Evolutionary conservation across 2,329 filamentous ascomycete genomes (phyloP), one percentile per base, ranked within the genome.

Genomic region (Penicillium sp.): DNA sequence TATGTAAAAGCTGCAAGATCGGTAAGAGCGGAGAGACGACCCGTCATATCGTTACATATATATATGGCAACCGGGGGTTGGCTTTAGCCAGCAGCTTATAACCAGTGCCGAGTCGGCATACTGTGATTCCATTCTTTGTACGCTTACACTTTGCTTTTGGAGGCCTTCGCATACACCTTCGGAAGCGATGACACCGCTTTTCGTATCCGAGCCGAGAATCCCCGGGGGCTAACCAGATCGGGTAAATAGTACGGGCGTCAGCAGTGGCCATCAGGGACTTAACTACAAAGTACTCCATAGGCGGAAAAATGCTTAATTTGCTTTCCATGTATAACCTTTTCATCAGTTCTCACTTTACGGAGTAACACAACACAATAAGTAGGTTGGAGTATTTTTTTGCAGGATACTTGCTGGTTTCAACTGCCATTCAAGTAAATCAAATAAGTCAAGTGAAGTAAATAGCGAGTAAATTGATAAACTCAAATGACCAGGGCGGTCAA

Each of bases 211-310:
- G 59, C 68, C 68, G 67, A 67, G 49, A 63, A 64, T 62, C 64
- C 57, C 68, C 67, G 60, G 50, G 59, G 47, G n/a, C 60, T 59
- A 63, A 61, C 64, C 61, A 47, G 53, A 63, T 55, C 52, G 54
- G 60, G 61, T 46, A 26, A 4, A n/a, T 3, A 5, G 5, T 41
- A 44, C 38, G 30, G 30, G 0, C 2, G 2, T 0, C 2, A 8
- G 1, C 1, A 50, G 48, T 16, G 48, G 5, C 48, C 48, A 43
- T 25, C 0, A 5, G 16, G 14, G 16, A 31, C 17, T 10, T 14
- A 17, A 50, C 12, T n/a, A n/a, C n/a, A n/a, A n/a, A n/a, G n/a
- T n/a, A n/a, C n/a, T n/a, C n/a, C n/a, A n/a, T n/a, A n/a, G n/a
- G n/a, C n/a, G n/a, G n/a, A n/a, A 22, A 22, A 22, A 22, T 2